phyloP scores from a whole-genome alignment of 139 green algal genomes.

The Chlamydomonas sp. region DNA sequence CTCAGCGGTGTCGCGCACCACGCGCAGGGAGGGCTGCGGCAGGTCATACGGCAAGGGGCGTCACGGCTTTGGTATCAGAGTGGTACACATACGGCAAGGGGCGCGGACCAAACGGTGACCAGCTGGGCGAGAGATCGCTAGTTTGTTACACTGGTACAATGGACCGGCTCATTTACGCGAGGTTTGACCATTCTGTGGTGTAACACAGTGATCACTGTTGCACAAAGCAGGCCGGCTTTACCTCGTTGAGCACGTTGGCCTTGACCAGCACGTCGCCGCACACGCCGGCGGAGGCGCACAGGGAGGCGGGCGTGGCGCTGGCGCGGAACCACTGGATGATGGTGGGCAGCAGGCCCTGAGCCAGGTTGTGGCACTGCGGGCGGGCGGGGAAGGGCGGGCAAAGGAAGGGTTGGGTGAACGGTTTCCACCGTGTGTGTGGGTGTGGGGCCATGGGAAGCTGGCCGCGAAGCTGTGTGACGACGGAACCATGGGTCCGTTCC shows the following conservation, averaged over 20 bases:
- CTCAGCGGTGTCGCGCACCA: conserved; percentile 17
- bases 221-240: background rate
- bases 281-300: conserved; percentile 36
- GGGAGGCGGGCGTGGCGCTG: conserved; percentile 30
- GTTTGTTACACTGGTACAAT: too few species aligned
- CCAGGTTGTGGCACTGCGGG: conserved; percentile 46
- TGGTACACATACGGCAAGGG: too few species aligned
- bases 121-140: too few species aligned
- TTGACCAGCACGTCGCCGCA: conserved; percentile 7
- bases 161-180: too few species aligned
- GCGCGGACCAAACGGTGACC: too few species aligned
- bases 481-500: too few species aligned
- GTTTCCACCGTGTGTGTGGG: too few species aligned
- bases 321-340: conserved; percentile 41
- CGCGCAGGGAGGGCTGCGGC: conserved; percentile 1
- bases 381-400: background rate
- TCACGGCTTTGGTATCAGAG: background rate
- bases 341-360: conserved; percentile 41
- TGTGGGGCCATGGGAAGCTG: too few species aligned
- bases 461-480: too few species aligned
- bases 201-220: too few species aligned
- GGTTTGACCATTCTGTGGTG: too few species aligned
- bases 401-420: too few species aligned
- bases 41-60: background rate
- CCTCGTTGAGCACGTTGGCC: background rate